Base-by-base conservation (phyloP, 305 asterid species). In the Vinca major region DNA sequence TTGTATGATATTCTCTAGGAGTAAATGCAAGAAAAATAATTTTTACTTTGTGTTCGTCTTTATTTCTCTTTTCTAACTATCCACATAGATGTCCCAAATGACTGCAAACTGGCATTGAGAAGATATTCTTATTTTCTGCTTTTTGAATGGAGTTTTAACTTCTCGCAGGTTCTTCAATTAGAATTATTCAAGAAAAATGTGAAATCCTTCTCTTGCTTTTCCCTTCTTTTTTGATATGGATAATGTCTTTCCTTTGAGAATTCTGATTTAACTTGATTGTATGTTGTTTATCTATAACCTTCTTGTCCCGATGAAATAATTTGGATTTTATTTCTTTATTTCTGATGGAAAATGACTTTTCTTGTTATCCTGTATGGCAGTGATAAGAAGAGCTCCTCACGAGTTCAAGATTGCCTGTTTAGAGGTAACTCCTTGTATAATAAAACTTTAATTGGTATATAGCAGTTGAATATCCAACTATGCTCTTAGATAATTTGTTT, bases 341-440 rank as follows among this genome's bases (percentile, higher is more conserved):
- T 77, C 73, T 85, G 68, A 83, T 62, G 47, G 44, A 72, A 20
- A 61, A 49, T 45, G 17, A 57, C 0, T 70, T 44, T 26, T 63
- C 66, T 49, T 74, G 73, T 63, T 26, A 40, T 69, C 56, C 78
- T 58, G 66, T 74, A 66, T 26, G 81, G 60, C 87, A 94, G 99
- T 91, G 45, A 94, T 94, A 63, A 86, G 98, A 82, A 86, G 99
- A 86, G 99, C 99, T 71, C 98, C 99, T 47, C 99, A 91, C 13
- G 99, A 94, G 75, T 94, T 94, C 91, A 94, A 94, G 83, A 94
- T 91, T 57, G 98, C 98, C 54, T 94, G 98, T 84, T 87, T 94
- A 78, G 99, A 94, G 97, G 99, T 91, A 82, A 67, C 48, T 45
- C 13, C 45, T 65, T n/a, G n/a, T n/a, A 50, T 47, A 52, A 49